Percentiles rank a stretch among this genome's conserved stretches.
Evolutionary conservation across 805 yeast species (phyloP).

Genomic region (Scheffersomyces spartinae): DNA sequence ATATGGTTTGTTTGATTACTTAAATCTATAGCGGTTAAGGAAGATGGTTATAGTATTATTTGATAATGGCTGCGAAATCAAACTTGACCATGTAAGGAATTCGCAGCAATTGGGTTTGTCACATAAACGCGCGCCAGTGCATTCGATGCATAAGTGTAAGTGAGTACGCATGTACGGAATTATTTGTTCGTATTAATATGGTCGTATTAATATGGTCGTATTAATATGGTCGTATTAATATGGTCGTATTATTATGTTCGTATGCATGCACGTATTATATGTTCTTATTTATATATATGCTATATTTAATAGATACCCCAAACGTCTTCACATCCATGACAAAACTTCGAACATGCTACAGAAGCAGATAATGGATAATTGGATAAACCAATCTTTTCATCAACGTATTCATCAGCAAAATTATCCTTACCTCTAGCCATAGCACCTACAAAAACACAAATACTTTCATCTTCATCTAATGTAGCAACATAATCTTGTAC

Average conservation of each 20-base stretch:
- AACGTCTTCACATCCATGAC: constrained; percentile 98
- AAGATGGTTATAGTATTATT: no score
- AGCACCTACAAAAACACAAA: constrained; percentile 97
- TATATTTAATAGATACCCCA: constrained; percentile 58
- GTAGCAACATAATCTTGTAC: constrained; percentile 81
- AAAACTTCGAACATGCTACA: constrained; percentile 95
- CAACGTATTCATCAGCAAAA: constrained; percentile 94
- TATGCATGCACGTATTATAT: no score
- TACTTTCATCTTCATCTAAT: constrained; percentile 79
- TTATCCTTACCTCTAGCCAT: constrained; percentile 98
- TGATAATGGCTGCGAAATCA: no score
- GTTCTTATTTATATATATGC: constrained; percentile 1
- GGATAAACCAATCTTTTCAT: constrained; percentile 91
- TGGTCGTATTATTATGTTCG: no score
- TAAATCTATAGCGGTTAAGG: background rate
- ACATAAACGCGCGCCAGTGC: no score
- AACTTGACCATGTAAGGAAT: no score
- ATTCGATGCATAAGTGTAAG: no score
- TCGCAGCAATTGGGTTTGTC: no score
- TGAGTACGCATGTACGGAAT: no score
- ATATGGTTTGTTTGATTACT: background rate
- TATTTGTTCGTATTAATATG: no score
- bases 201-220: no score
- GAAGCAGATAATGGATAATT: constrained; percentile 95
- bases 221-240: no score